Percentiles rank a stretch among this genome's conserved stretches.
Conservation (phyloP, 805 yeast genomes). For the Barnettozyma populi region DNA sequence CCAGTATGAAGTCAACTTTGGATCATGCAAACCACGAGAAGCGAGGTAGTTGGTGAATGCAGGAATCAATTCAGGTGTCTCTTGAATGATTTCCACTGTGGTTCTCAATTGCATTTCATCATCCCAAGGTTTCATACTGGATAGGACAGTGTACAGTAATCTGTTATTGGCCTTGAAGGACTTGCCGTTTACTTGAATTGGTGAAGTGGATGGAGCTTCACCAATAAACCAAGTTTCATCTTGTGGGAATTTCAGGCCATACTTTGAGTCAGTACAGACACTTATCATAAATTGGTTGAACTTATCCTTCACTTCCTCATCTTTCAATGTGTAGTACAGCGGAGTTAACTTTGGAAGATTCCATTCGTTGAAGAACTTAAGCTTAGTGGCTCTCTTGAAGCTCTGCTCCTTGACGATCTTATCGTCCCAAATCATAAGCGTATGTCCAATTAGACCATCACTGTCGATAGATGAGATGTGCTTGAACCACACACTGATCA, state of each 20-base stretch:
- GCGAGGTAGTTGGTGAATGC: slow-evolving; percentile 59
- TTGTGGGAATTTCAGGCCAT: slow-evolving; percentile 41
- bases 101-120: slow-evolving; percentile 57
- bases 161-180: slow-evolving; percentile 62
- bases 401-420: slow-evolving; percentile 52
- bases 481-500: slow-evolving; percentile 66
- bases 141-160: slow-evolving; percentile 55
- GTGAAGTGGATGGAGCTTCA: slow-evolving; percentile 18
- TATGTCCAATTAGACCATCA: slow-evolving; percentile 30
- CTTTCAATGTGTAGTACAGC: slow-evolving; percentile 36
- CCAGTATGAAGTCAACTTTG: slow-evolving; percentile 78
- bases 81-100: slow-evolving; percentile 42
- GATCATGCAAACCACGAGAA: slow-evolving; percentile 70
- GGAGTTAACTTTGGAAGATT: slow-evolving; percentile 53
- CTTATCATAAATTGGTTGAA: slow-evolving; percentile 43
- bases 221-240: slow-evolving; percentile 47
- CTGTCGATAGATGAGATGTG: slow-evolving; percentile 52
- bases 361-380: slow-evolving; percentile 74
- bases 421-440: slow-evolving; percentile 43
- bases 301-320: slow-evolving; percentile 31
- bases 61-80: slow-evolving; percentile 65
- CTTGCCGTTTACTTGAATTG: slow-evolving; percentile 42
- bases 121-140: slow-evolving; percentile 76
- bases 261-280: slow-evolving; percentile 43
- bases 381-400: slow-evolving; percentile 64